These are phyloP conservation scores for Trichoderma endophyticum DNA, from an alignment of 2,329 filamentous ascomycete species.

Conservation along the genomic window DNA sequence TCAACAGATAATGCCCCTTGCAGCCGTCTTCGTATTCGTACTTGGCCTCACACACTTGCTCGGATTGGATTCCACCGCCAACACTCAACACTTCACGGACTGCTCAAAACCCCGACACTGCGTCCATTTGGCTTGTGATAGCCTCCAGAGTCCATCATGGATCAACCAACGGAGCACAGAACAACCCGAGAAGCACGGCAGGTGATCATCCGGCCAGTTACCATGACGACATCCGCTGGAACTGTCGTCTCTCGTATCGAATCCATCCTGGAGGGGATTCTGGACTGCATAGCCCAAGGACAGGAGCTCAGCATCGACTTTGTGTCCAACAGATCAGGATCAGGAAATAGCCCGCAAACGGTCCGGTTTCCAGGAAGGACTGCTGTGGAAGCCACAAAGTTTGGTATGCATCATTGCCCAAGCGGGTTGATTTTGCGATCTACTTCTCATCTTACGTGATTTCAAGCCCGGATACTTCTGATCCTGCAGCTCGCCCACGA, in stretches of 20 bases:
- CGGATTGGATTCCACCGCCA: background rate
- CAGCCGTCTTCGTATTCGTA: constrained; percentile 6
- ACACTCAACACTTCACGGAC: background rate
- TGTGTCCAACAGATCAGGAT: constrained; percentile 23
- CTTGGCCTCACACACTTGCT: background rate
- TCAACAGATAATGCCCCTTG: background rate
- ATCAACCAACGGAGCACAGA: background rate
- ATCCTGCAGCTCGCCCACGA: constrained; percentile 60
- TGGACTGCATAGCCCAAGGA: constrained; percentile 28
- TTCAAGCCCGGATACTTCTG: constrained; percentile 52
- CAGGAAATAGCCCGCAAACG: constrained; percentile 19
- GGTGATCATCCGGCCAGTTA: background rate
- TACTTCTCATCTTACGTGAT: background rate
- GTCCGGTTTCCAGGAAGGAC: constrained; percentile 48
- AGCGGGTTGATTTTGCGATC: background rate
- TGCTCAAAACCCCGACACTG: constrained; percentile 2
- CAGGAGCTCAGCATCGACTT: constrained; percentile 31
- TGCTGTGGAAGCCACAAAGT: constrained; percentile 47
- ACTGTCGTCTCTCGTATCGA: constrained; percentile 37
- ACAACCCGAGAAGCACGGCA: background rate
- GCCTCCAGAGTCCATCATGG: background rate
- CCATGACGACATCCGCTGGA: constrained; percentile 23
- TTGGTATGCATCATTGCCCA: constrained; percentile 40
- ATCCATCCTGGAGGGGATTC: constrained; percentile 30
- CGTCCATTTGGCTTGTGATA: background rate